Percentiles rank a stretch among this genome's conserved stretches.
Evolutionary conservation across 2,329 filamentous ascomycete species (phyloP).

Genomic region (Diplocarpon mali): DNA sequence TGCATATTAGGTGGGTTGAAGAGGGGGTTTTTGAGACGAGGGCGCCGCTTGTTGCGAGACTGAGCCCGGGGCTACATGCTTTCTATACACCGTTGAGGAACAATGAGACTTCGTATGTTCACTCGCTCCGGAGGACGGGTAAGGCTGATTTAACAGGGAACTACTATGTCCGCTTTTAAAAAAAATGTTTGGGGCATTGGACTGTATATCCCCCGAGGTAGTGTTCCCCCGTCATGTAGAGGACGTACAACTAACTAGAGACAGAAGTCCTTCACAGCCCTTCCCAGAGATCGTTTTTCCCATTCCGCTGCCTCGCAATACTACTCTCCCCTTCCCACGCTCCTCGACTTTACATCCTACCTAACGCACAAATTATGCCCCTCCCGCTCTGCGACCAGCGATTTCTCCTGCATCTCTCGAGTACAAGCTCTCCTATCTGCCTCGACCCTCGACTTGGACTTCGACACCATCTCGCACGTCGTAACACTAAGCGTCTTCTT

Average conservation of each 20-base stretch:
- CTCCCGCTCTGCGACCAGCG: conserved; percentile 20
- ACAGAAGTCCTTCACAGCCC: conserved; percentile 49
- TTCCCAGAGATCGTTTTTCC: conserved; percentile 49
- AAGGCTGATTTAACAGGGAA: conserved; percentile 27
- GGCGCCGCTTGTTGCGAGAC: conserved; percentile 61
- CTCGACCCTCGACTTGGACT: conserved; percentile 65
- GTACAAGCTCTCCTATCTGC: conserved; percentile 40
- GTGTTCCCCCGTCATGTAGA: not conserved
- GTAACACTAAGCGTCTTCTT: conserved; percentile 57
- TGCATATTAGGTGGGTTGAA: conserved; percentile 74
- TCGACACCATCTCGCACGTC: conserved; percentile 54
- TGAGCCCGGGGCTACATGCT: conserved; percentile 73
- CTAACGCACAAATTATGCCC: conserved; percentile 41
- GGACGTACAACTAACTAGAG: conserved; percentile 3
- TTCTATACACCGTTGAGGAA: conserved; percentile 52
- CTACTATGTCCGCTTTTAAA: conserved; percentile 48
- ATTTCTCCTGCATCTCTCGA: conserved; percentile 39
- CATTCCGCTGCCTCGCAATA: conserved; percentile 58
- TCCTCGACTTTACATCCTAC: conserved; percentile 44
- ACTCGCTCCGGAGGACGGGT: no score
- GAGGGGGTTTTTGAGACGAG: conserved; percentile 44
- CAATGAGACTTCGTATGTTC: conserved; percentile 16
- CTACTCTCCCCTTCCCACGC: conserved; percentile 50
- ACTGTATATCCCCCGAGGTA: conserved; percentile 43
- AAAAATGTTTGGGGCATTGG: conserved; percentile 42